phyloP scores from a whole-genome alignment of 2,329 filamentous ascomycete species.

The Aspergillus glaucus region DNA sequence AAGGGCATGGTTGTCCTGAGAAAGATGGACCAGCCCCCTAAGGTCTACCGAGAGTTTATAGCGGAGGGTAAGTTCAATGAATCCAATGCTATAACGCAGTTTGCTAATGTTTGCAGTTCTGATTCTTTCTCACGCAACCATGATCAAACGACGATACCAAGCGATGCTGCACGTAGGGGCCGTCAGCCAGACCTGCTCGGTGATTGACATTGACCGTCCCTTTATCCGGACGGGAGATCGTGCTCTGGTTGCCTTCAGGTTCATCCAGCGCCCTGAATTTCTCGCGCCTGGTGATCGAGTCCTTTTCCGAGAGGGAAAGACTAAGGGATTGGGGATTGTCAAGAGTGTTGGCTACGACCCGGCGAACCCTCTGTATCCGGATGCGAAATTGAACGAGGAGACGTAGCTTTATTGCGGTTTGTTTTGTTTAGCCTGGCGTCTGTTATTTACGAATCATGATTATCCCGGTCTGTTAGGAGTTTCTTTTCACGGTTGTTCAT shows the following conservation, averaged over 20 bases:
- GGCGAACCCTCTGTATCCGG: constrained; percentile 43
- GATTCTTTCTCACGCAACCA: constrained; percentile 91
- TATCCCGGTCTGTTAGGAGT: too few relatives aligned
- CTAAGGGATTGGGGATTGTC: constrained; percentile 91
- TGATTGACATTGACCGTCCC: constrained; percentile 94
- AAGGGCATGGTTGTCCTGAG: constrained; percentile 98
- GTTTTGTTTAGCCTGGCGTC: neutral
- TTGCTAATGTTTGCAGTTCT: constrained; percentile 53
- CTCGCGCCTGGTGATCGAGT: constrained; percentile 81
- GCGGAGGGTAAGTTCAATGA: constrained; percentile 57
- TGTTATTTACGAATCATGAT: neutral
- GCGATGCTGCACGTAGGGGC: constrained; percentile 97
- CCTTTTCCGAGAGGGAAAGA: constrained; percentile 87
- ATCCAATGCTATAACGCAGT: neutral
- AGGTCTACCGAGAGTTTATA: constrained; percentile 68
- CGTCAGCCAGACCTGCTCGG: constrained; percentile 89
- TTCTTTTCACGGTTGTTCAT: too few relatives aligned
- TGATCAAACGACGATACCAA: constrained; percentile 94
- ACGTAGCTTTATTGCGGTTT: neutral
- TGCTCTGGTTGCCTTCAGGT: constrained; percentile 89
- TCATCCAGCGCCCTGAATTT: constrained; percentile 91
- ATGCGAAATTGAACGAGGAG: constrained; percentile 22
- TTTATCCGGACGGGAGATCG: constrained; percentile 92
- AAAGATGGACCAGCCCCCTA: constrained; percentile 68
- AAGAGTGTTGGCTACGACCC: constrained; percentile 85